phyloP scores from a whole-genome alignment of 192 early-diverging fungal genomes.

The Umbelopsis sp. region DNA sequence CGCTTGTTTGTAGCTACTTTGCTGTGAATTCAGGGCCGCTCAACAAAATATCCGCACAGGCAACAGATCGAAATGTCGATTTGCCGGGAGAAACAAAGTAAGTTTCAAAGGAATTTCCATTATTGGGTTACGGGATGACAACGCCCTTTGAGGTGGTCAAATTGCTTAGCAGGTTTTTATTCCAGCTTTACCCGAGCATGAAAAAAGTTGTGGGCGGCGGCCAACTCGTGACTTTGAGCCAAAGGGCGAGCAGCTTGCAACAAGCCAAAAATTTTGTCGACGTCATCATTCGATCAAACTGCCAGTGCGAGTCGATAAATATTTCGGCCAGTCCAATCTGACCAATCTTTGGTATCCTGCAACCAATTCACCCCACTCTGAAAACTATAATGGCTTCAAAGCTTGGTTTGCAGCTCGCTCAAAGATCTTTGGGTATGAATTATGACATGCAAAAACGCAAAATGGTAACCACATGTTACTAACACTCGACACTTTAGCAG shows the following conservation, averaged over 20 bases:
- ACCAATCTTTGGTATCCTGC: slow-evolving; percentile 17
- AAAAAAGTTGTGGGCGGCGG: too few species aligned
- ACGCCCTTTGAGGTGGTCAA: too few species aligned
- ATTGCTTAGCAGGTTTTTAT: too few species aligned
- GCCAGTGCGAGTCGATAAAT: background rate
- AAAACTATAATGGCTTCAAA: slow-evolving; percentile 18
- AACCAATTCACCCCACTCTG: slow-evolving; percentile 18
- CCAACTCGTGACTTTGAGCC: background rate
- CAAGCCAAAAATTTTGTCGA: background rate
- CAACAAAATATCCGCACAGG: too few species aligned
- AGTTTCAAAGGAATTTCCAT: too few species aligned
- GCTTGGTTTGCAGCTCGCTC: slow-evolving; percentile 41
- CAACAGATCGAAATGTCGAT: too few species aligned
- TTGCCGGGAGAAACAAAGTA: too few species aligned
- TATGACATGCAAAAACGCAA: background rate
- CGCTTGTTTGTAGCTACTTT: too few species aligned
- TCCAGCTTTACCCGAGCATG: too few species aligned
- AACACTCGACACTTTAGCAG: background rate
- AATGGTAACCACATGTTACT: background rate
- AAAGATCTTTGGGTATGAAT: slow-evolving; percentile 38
- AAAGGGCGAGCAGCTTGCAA: too few species aligned
- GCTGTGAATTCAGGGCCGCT: too few species aligned
- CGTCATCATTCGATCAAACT: slow-evolving; percentile 10
- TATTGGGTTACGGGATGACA: too few species aligned
- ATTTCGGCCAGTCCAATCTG: background rate